These are phyloP conservation scores for Trametes pubescens DNA, from an alignment of 1,284 basidiomycete species.

Conservation along the genomic window DNA sequence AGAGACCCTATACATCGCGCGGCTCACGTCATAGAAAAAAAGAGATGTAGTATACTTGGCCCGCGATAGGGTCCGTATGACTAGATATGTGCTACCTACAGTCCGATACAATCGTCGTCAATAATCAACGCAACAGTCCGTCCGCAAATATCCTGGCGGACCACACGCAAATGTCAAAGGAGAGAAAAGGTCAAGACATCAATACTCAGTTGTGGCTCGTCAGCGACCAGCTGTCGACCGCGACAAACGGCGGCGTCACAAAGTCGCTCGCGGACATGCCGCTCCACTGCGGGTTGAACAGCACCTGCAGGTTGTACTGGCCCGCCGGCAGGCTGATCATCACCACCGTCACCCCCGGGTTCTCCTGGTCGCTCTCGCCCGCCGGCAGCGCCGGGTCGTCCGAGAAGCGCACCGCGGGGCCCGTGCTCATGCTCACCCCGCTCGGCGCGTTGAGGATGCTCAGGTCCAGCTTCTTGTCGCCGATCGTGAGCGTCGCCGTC, in stretches of 20 bases:
- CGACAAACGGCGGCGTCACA: slow-evolving; percentile 73
- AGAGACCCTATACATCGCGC: slow-evolving; percentile 1
- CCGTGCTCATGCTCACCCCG: slow-evolving; percentile 62
- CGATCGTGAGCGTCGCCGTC: slow-evolving; percentile 68
- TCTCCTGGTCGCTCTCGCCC: slow-evolving; percentile 69
- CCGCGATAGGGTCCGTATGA: not conserved
- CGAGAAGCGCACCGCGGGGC: slow-evolving; percentile 59
- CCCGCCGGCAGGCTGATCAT: slow-evolving; percentile 78
- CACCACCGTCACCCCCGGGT: slow-evolving; percentile 84
- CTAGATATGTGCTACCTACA: slow-evolving; percentile 1
- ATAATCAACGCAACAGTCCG: slow-evolving; percentile 6
- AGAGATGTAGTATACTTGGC: slow-evolving; percentile 5
- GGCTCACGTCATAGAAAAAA: not conserved
- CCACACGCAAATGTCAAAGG: not conserved
- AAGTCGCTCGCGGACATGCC: slow-evolving; percentile 64
- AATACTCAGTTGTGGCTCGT: slow-evolving; percentile 64
- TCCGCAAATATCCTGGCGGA: slow-evolving; percentile 6
- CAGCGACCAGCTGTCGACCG: slow-evolving; percentile 73
- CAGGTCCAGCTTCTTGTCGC: slow-evolving; percentile 59
- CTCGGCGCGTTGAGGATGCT: slow-evolving; percentile 63
- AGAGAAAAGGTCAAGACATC: not conserved
- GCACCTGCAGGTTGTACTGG: slow-evolving; percentile 74
- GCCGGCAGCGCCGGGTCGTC: slow-evolving; percentile 70
- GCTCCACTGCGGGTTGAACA: slow-evolving; percentile 89
- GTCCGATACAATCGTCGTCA: slow-evolving; percentile 5